These are phyloP conservation scores for Hymenotorrendiella dingleyae DNA, from an alignment of 2,329 filamentous ascomycete species.

Conservation along the genomic window DNA sequence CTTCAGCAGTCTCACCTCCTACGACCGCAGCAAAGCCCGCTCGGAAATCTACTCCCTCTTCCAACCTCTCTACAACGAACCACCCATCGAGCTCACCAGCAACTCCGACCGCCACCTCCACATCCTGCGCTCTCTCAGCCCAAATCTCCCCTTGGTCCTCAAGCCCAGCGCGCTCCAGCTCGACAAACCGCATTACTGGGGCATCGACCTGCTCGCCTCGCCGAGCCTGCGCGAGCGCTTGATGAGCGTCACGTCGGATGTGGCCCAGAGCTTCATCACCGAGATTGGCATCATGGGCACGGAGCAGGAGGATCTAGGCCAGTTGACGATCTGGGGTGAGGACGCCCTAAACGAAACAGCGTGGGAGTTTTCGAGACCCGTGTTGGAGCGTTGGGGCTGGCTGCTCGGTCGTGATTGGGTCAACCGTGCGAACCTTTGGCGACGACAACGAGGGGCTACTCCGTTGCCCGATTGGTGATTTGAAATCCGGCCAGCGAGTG, in stretches of 20 bases:
- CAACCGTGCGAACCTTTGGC: constrained; percentile 37
- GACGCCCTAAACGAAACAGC: constrained; percentile 36
- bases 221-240: constrained; percentile 35
- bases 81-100: constrained; percentile 27
- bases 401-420: constrained; percentile 34
- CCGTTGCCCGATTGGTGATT: constrained; percentile 32
- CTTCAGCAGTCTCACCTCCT: constrained; percentile 27
- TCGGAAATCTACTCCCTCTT: constrained; percentile 32
- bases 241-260: constrained; percentile 31
- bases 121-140: constrained; percentile 26
- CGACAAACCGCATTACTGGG: constrained; percentile 35
- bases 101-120: constrained; percentile 32
- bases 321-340: constrained; percentile 39
- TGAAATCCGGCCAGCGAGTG: too few relatives aligned
- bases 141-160: constrained; percentile 30
- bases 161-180: constrained; percentile 36
- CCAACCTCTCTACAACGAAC: constrained; percentile 32
- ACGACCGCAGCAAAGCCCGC: constrained; percentile 33
- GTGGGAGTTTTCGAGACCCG: constrained; percentile 37
- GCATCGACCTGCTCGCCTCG: constrained; percentile 38
- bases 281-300: constrained; percentile 34
- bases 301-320: constrained; percentile 33
- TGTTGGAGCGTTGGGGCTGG: constrained; percentile 37
- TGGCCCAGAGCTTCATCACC: constrained; percentile 33
- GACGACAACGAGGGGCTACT: constrained; percentile 33